A percentile compares a stretch with the other conserved stretches of the same genome.
Evolutionary conservation across 2,329 filamentous ascomycete genomes (phyloP).

Genomic region (Blastomyces gilchristii): DNA sequence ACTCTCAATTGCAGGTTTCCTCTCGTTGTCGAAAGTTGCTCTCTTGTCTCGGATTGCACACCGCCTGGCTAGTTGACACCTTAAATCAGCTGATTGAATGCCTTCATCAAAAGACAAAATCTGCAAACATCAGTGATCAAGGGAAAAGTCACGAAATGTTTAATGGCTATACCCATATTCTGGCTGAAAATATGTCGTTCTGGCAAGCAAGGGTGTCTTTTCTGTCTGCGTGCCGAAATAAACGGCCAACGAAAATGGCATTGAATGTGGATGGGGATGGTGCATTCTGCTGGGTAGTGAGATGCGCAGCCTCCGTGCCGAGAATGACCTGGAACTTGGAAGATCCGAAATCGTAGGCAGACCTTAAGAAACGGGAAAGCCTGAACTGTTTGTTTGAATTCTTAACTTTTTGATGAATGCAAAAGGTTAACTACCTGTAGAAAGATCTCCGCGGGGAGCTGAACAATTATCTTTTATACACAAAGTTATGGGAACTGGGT

Average conservation of each 20-base stretch:
- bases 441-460: not conserved
- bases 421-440: not conserved
- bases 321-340: not conserved
- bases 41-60: not conserved
- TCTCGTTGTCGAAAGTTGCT: not conserved
- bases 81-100: not conserved
- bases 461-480: not conserved
- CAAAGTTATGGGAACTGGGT: not conserved
- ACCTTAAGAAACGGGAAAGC: not conserved
- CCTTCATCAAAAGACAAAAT: not conserved
- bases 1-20: not conserved
- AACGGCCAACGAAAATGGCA: not conserved
- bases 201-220: not conserved
- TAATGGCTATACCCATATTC: not conserved
- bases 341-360: not conserved
- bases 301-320: not conserved
- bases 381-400: not conserved
- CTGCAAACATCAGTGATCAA: not conserved
- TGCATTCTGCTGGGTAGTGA: not conserved
- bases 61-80: not conserved
- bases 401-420: not conserved
- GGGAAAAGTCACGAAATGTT: not conserved
- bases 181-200: not conserved
- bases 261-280: not conserved
- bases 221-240: not conserved